Evolutionary conservation across 352 stramenopile species (phyloP).

Genomic region (Phytophthora colocasiae): DNA sequence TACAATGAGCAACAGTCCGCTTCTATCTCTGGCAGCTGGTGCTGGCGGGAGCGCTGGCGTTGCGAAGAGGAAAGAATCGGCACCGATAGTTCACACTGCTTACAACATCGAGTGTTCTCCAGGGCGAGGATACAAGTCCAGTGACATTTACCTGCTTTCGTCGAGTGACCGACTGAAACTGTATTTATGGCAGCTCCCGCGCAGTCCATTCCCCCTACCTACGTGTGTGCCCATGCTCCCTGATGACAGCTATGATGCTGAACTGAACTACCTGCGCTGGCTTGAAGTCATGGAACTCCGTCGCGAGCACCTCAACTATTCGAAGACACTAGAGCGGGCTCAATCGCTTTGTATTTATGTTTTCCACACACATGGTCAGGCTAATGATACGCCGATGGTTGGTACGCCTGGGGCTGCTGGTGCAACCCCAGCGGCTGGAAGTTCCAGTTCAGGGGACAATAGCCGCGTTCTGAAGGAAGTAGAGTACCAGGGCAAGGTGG

Average conservation of each 20-base stretch:
- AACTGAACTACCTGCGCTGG: slow-evolving; percentile 75
- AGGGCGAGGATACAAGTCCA: slow-evolving; percentile 86
- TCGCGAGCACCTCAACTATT: slow-evolving; percentile 73
- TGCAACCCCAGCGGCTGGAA: slow-evolving; percentile 18
- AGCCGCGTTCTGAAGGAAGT: slow-evolving; percentile 75
- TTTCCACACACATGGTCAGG: slow-evolving; percentile 84
- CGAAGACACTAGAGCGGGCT: slow-evolving; percentile 83
- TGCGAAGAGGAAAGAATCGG: slow-evolving; percentile 41
- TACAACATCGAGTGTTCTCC: slow-evolving; percentile 90
- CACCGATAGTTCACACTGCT: slow-evolving; percentile 69
- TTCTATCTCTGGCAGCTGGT: slow-evolving; percentile 38
- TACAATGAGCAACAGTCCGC: slow-evolving; percentile 41
- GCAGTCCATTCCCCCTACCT: slow-evolving; percentile 70
- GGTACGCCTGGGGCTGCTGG: slow-evolving; percentile 30
- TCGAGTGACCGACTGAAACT: slow-evolving; percentile 74
- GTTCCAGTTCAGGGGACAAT: slow-evolving; percentile 40
- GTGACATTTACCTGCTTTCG: slow-evolving; percentile 72
- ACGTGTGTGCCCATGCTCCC: slow-evolving; percentile 74
- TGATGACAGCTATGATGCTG: slow-evolving; percentile 64
- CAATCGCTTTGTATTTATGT: slow-evolving; percentile 86
- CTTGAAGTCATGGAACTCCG: slow-evolving; percentile 86
- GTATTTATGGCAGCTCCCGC: slow-evolving; percentile 86
- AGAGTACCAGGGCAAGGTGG: slow-evolving; percentile 85
- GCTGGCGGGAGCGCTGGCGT: slow-evolving; percentile 31
- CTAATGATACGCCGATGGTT: slow-evolving; percentile 48